Conservation (phyloP, 495 filamentous ascomycete genomes). For the Acidiella bohemica region DNA sequence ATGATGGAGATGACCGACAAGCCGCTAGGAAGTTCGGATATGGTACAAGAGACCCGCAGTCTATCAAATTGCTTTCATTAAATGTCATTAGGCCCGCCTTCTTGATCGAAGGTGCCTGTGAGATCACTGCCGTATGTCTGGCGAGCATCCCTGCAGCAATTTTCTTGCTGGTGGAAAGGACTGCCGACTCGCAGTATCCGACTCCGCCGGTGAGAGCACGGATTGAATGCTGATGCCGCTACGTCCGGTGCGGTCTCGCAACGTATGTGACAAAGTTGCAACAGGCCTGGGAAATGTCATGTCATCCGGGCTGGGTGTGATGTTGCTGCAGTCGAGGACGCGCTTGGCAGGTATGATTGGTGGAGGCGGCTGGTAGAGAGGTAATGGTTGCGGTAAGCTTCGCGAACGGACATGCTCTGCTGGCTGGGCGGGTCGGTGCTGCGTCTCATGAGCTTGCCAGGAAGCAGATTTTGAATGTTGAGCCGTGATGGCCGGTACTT, state of each 20-base stretch:
- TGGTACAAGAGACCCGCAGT: too few relatives aligned
- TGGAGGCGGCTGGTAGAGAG: conserved; percentile 18
- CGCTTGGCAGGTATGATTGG: conserved; percentile 1
- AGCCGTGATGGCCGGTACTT: not conserved
- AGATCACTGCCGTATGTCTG: too few relatives aligned
- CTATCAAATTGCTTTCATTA: too few relatives aligned
- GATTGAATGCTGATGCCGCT: conserved; percentile 18
- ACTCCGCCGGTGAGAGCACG: conserved; percentile 11
- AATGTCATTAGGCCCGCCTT: too few relatives aligned
- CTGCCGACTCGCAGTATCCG: too few relatives aligned
- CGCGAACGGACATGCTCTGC: conserved; percentile 13
- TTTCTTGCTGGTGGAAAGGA: too few relatives aligned
- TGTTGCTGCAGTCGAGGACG: not conserved
- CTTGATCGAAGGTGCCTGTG: too few relatives aligned
- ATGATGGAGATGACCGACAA: too few relatives aligned
- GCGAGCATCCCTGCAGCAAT: too few relatives aligned
- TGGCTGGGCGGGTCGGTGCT: not conserved
- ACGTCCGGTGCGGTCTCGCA: conserved; percentile 10
- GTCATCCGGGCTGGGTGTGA: conserved; percentile 10
- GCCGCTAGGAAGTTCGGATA: too few relatives aligned
- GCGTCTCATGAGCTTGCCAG: conserved; percentile 8
- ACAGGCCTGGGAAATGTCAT: not conserved
- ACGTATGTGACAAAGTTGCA: conserved; percentile 1
- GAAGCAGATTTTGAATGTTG: conserved; percentile 11
- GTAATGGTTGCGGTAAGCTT: conserved; percentile 17